Percentiles rank a stretch among this genome's conserved stretches.
Conservation (phyloP, 345 rosid species). For the Syzygium jambos region DNA sequence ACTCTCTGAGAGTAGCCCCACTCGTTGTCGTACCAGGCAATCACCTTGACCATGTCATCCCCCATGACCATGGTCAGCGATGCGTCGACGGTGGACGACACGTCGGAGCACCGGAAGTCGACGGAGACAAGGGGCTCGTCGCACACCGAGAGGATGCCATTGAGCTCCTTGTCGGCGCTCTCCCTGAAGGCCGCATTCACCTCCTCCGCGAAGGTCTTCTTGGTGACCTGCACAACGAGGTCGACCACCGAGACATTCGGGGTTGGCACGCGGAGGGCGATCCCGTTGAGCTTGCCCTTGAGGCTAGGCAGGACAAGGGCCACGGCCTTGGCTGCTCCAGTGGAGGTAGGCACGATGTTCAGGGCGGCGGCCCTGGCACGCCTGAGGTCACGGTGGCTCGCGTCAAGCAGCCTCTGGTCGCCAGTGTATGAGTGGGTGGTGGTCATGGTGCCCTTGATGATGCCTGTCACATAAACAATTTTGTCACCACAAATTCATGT, state of each 20-base stretch:
- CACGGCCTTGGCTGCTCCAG: slow-evolving; percentile 96
- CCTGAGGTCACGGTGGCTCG: slow-evolving; percentile 95
- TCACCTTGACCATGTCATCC: slow-evolving; percentile 96
- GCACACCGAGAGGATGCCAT: slow-evolving; percentile 75
- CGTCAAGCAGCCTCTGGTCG: slow-evolving; percentile 89
- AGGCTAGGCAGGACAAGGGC: slow-evolving; percentile 88
- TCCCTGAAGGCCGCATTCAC: slow-evolving; percentile 90
- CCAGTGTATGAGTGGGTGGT: slow-evolving; percentile 99
- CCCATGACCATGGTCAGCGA: slow-evolving; percentile 98
- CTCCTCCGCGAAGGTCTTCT: slow-evolving; percentile 94
- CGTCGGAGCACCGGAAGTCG: slow-evolving; percentile 91
- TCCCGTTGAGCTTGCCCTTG: slow-evolving; percentile 91
- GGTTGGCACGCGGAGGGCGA: slow-evolving; percentile 94
- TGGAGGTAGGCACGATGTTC: slow-evolving; percentile 90
- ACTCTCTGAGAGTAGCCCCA: slow-evolving; percentile 99
- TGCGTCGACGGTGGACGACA: slow-evolving; percentile 75
- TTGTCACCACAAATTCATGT: background rate
- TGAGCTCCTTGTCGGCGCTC: slow-evolving; percentile 69
- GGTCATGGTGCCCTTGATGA: slow-evolving; percentile 98
- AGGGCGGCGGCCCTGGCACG: slow-evolving; percentile 96
- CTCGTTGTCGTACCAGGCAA: slow-evolving; percentile 97
- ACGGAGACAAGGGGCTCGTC: slow-evolving; percentile 95
- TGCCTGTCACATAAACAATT: slow-evolving; percentile 31
- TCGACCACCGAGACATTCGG: slow-evolving; percentile 95
- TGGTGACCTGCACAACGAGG: slow-evolving; percentile 83